Evolutionary conservation across 768 basidiomycete genomes (phyloP), one percentile per base, ranked within the genome.

Genomic region (Podaxis sp.): DNA sequence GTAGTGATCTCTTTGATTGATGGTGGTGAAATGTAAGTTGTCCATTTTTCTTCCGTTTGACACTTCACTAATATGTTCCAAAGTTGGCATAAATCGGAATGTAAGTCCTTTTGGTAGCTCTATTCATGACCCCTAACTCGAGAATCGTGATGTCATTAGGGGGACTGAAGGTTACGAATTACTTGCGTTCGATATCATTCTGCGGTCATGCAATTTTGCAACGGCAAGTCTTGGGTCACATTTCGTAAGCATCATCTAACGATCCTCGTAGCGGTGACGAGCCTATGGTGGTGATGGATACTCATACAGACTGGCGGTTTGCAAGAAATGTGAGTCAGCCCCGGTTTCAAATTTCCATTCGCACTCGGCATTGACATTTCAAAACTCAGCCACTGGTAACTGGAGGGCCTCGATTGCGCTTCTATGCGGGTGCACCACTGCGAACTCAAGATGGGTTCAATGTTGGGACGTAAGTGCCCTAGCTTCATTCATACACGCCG

Each of bases 351-450:
- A 8, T 33, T 46, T 55, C 13, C 22, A 22, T 57, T 50, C 22
- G 20, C 63, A 50, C 57, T n/a, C 11, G 24, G 57, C 20, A 40
- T 20, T 50, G 52, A 30, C 49, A 10, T 24, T 33, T 41, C 24
- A 20, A 30, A 54, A 26, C 63, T 7, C 64, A 95, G 91, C 93
- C 93, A 0, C 77, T 89, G 58, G 91, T 93, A 41, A 77, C 74
- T 1, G 88, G 85, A 3, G 68, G 78, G 30, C 91, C 93, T 4
- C 72, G 86, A 63, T 81, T 94, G 33, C 83, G 93, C 20, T 98
- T 98, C 73, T 96, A 95, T 71, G 96, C 95, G 2, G 95, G 93
- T 15, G 93, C 93, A 28, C 95, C 95, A 3, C 70, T 98, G 49
- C 83, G 93, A 51, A 97, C 96, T 2, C 83, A 88, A 57, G 95